Evolutionary conservation across 495 filamentous ascomycete genomes (phyloP), one percentile per base, ranked within the genome.

Genomic region (Podospora anserina): DNA sequence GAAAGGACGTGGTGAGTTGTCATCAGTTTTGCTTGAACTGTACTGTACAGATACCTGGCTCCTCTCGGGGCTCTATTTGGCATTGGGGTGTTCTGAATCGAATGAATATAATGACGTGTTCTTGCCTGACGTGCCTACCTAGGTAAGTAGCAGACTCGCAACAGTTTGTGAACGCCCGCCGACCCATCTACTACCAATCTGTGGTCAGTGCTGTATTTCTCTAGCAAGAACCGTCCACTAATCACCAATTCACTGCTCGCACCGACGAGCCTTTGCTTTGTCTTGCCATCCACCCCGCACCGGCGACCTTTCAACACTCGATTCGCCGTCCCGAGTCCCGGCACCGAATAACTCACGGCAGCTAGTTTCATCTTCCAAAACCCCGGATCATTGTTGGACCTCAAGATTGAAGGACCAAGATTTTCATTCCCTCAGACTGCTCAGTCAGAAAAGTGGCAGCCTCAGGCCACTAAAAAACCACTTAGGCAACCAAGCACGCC

Each of bases 401-500:
- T 32, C 7, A 1, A 32, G 4, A 32, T 49, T 49, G 39, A 49
- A 13, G 3, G 56, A 20, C 5, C 20, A 5, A 27, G 23, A 20
- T 58, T 58, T 15, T 58, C 3, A 19, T 20, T 30, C n/a, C 11
- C 39, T 49, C 44, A 18, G 11, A 13, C 23, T 28, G 20, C 1
- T 11, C 11, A 57, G 3, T 32, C 9, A 32, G 30, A 32, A 11
- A 54, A 60, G 30, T 67, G 59, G 64, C 11, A 32, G 69, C 65
- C 66, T 70, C 57, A 62, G 65, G 65, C 69, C 56, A 7, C 2
- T 2, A 18, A 4, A 28, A 39, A 66, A 68, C 60, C 70, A 69
- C 66, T 69, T 69, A 69, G 67, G 70, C 70, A 66, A 4, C 66
- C 26, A 28, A 54, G 64, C 64, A 64, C 39, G 26, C 63, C 57